Evolutionary conservation across 768 basidiomycete species (phyloP).

Genomic region (Hypholoma fasciculare): DNA sequence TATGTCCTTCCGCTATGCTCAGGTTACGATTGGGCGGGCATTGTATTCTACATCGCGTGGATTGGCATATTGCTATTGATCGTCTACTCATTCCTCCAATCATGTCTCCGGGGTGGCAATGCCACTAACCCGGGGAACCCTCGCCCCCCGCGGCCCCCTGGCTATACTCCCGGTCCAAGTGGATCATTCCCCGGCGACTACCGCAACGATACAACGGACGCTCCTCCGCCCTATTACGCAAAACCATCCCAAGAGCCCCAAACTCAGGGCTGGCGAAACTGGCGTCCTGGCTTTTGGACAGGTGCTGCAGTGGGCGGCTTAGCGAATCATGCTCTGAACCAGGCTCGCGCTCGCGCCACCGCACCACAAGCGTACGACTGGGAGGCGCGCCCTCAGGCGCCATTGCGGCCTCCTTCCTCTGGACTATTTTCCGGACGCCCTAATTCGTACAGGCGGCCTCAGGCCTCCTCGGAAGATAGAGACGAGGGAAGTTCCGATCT

Average conservation of each 20-base stretch:
- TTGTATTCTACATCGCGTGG: slow-evolving; percentile 62
- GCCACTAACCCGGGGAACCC: slow-evolving; percentile 17
- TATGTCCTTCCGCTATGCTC: slow-evolving; percentile 1
- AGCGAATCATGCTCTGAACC: slow-evolving; percentile 48
- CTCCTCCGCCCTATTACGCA: slow-evolving; percentile 58
- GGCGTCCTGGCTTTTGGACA: slow-evolving; percentile 84
- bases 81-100: slow-evolving; percentile 57
- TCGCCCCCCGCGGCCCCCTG: slow-evolving; percentile 30
- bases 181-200: slow-evolving; percentile 57
- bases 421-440: slow-evolving; percentile 7
- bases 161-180: slow-evolving; percentile 26
- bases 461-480: slow-evolving; percentile 41
- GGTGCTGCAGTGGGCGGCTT: slow-evolving; percentile 76
- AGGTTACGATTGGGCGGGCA: slow-evolving; percentile 49
- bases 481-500: slow-evolving; percentile 71
- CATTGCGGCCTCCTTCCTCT: slow-evolving; percentile 18
- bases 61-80: slow-evolving; percentile 49
- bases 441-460: slow-evolving; percentile 21
- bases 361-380: slow-evolving; percentile 47
- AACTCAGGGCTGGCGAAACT: slow-evolving; percentile 31
- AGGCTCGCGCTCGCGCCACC: neutral
- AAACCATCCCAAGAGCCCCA: slow-evolving; percentile 29
- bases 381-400: slow-evolving; percentile 42
- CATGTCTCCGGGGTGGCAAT: slow-evolving; percentile 40
- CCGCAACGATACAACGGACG: slow-evolving; percentile 31